Base-by-base conservation (phyloP, 352 stramenopile species). In the Phytopythium helicoides region DNA sequence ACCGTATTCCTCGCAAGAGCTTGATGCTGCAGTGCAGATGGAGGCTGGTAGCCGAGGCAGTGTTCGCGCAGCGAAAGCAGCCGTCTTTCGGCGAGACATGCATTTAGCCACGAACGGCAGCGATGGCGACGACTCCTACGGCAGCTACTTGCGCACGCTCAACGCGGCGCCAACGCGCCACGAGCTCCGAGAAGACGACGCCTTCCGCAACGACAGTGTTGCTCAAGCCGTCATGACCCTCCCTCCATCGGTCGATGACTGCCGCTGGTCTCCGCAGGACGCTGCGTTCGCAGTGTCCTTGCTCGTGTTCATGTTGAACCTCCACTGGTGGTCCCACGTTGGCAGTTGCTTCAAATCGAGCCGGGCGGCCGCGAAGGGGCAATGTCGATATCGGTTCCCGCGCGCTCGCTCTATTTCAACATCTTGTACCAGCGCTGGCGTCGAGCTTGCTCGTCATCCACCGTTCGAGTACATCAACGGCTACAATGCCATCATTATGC, bases 211-310 rank as follows among this genome's bases (percentile, higher is more conserved):
- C n/a, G n/a, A n/a, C n/a, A n/a, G n/a, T n/a, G n/a, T n/a, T n/a
- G n/a, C n/a, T n/a, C n/a, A n/a, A n/a, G n/a, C n/a, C n/a, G n/a
- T 45, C 19, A 7, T 14, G 6, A 34, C 1, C 3, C 18, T 34
- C 10, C 22, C 38, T 39, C 15, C 16, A 26, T 28, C 35, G 49
- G 16, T 56, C n/a, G 49, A 56, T 1, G 49, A 56, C 3, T 36
- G 12, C 3, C 49, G 49, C 9, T 56, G 47, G 0, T 34, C 47
- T 19, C 47, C 47, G 2, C 39, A 41, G 18, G 49, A 63, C 7
- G 35, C 35, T 38, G 47, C 47, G 5, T 54, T 54, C 18, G 33
- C 23, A n/a, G 10, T n/a, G 16, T 12, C 35, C 35, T 40, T n/a
- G 19, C 16, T 40, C 35, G 35, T 21, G 11, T 47, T 47, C 11